Evolutionary conservation across 2,329 filamentous ascomycete species (phyloP), one percentile per base, ranked within the genome.

Genomic region (Aspergillus niger): DNA sequence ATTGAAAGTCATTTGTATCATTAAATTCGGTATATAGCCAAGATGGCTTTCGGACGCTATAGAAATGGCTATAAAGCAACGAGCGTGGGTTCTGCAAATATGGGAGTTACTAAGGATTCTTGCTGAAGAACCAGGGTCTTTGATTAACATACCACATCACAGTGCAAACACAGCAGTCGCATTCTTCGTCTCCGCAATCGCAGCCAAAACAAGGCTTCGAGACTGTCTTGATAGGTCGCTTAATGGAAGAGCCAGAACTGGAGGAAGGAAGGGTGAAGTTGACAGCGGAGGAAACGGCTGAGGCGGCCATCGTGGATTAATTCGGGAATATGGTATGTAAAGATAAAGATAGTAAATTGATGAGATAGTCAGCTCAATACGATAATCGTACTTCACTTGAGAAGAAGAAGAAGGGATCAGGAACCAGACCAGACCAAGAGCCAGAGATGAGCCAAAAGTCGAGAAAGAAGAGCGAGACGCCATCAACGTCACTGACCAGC

Each of bases 171-270:
- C 75, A 76, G 57, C 74, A 77, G 60, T 78, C 76, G 36, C 76
- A 78, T 39, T 76, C 75, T 51, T 76, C 75, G 61, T 75, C 76
- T 6, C 76, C 75, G 30, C 76, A 78, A 48, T 76, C 76, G 54
- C 76, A 78, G 3, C 76, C 75, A 56, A 78, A 78, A 51, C 76
- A 78, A 8, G 76, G 76, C 60, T 77, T 78, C 8, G 74, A 72
- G 3, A 74, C 72, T 2, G 69, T 61, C 61, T 78, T 76, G 63
- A 78, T 75, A 15, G 76, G 75, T 55, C 75, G 76, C 49, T 68
- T 72, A 54, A 78, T 68, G 0, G 74, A 74, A 17, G 74, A 67
- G 13, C 71, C 72, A 20, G 74, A 73, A 38, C 69, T 65, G 11
- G 69, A 72, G n/a, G 73, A 73, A 3, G 75, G 75, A 20, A 77